Evolutionary conservation across 1,284 basidiomycete species (phyloP), one percentile per base, ranked within the genome.

Genomic region (Leccinum variabile): DNA sequence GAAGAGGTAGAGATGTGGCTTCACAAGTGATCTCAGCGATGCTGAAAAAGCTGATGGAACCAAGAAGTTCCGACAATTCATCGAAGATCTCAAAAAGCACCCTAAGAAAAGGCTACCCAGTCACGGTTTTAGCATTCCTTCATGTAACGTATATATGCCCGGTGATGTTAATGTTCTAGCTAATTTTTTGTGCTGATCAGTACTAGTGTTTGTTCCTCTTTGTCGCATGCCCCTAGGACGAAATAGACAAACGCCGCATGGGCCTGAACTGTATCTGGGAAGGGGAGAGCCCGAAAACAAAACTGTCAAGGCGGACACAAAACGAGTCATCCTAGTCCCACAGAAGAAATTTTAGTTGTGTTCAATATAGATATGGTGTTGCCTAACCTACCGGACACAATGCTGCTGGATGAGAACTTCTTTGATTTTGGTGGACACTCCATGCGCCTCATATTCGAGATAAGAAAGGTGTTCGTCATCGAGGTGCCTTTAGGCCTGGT

Each of bases 361-460:
- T 71, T 81, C 83, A 59, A 88, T 98, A 69, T 99, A 5, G 82
- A 76, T 35, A 35, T 35, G 59, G 86, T 99, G 49, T 84, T 99
- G 10, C 94, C 95, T 6, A 91, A 89, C 60, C 83, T 92, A 3
- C 89, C 94, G 1, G 79, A 84, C 9, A 85, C 88, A 2, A 88
- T 99, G 55, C 91, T 94, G 10, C 77, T 92, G 11, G 92, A 98
- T 75, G 97, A 99, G 72, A 94, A 88, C 77, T 99, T 99, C 85
- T 99, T 98, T 79, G 97, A 99, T 77, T 84, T 99, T 33, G 97
- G 97, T 49, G 97, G 97, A 2, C 97, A 99, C 79, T 99, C 97
- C 13, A 98, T 97, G 3, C 88, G 97, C 33, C 86, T 99, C 65
- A 94, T 99, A 68, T 99, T 99, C 74, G 95, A 98, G 77, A 90